Evolutionary conservation across 2,329 filamentous ascomycete species (phyloP).

Genomic region (Arthroderma sp.): DNA sequence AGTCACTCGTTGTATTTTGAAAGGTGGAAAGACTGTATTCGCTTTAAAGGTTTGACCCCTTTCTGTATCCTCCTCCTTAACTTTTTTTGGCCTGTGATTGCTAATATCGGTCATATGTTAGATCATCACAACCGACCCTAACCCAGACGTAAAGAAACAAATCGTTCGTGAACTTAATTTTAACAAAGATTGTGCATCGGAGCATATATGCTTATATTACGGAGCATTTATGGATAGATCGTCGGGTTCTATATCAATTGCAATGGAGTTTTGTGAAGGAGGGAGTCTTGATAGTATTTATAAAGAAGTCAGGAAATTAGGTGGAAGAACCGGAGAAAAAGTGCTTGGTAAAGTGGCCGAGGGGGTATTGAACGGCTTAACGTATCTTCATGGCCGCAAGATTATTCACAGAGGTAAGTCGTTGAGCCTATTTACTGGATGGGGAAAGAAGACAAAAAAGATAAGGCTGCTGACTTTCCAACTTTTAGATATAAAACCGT

Average conservation of each 20-base stretch:
- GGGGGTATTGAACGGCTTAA: constrained; percentile 82
- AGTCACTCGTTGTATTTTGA: constrained; percentile 79
- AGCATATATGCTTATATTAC: constrained; percentile 95
- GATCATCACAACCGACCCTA: constrained; percentile 97
- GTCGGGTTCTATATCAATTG: constrained; percentile 94
- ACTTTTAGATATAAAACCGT: constrained; percentile 76
- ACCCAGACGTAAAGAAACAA: constrained; percentile 96
- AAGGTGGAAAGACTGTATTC: constrained; percentile 86
- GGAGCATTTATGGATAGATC: constrained; percentile 92
- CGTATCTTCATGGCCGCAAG: constrained; percentile 86
- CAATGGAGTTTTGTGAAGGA: constrained; percentile 98
- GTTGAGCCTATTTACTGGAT: background rate
- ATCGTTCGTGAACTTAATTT: constrained; percentile 93
- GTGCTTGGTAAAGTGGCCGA: constrained; percentile 94
- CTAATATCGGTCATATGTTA: constrained; percentile 26
- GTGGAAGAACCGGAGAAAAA: constrained; percentile 90
- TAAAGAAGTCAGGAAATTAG: constrained; percentile 89
- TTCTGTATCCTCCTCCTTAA: constrained; percentile 1
- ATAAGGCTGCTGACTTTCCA: background rate
- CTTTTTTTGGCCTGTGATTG: background rate
- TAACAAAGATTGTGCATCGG: constrained; percentile 92
- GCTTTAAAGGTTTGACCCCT: constrained; percentile 64
- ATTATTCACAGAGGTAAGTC: constrained; percentile 72
- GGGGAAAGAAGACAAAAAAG: background rate
- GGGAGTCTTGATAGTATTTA: constrained; percentile 95